These are phyloP conservation scores for Myriosclerotinia curreyana DNA, from an alignment of 2,329 filamentous ascomycete species.

Conservation along the genomic window DNA sequence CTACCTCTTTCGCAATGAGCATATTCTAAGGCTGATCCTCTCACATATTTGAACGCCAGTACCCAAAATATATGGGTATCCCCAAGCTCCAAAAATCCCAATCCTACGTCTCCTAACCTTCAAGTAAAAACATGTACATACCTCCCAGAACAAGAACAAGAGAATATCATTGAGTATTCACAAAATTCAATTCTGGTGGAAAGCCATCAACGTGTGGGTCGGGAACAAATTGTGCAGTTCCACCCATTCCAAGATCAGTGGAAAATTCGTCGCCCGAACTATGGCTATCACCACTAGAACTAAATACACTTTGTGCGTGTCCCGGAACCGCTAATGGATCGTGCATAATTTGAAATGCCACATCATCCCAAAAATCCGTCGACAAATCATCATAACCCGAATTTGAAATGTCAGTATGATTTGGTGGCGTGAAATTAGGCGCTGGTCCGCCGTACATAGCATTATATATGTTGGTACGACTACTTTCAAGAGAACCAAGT, in stretches of 20 bases:
- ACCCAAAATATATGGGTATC: background rate
- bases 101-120: background rate
- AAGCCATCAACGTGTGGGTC: background rate
- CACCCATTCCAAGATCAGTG: constrained; percentile 29
- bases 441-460: constrained; percentile 70
- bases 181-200: background rate
- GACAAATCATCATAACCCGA: constrained; percentile 49
- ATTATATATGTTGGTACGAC: constrained; percentile 79
- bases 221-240: background rate
- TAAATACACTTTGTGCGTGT: constrained; percentile 53
- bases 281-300: constrained; percentile 58
- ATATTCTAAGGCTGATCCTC: background rate
- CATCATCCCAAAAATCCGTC: constrained; percentile 51
- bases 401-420: constrained; percentile 23
- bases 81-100: background rate
- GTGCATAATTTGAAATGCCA: constrained; percentile 43
- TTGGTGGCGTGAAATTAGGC: constrained; percentile 31
- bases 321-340: constrained; percentile 37
- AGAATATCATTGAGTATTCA: background rate
- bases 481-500: constrained; percentile 74
- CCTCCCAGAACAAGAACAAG: background rate
- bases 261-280: constrained; percentile 49
- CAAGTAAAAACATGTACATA: background rate
- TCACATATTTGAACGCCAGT: constrained; percentile 16
- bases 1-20: background rate